phyloP scores from a whole-genome alignment of 192 early-diverging fungal genomes.

The Pecoramyces ruminantium region DNA sequence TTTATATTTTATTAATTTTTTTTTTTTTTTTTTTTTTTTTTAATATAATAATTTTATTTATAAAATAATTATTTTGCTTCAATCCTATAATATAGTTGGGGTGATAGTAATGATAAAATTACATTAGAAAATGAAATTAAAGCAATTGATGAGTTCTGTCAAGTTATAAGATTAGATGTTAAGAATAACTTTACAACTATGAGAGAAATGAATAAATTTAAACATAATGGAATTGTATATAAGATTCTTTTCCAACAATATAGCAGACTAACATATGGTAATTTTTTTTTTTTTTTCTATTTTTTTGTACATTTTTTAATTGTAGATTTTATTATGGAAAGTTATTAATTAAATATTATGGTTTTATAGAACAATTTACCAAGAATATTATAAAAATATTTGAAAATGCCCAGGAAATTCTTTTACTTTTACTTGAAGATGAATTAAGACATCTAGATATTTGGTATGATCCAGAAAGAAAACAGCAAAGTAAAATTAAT shows the following conservation, averaged over 20 bases:
- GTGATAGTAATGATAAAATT: neutral
- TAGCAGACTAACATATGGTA: neutral
- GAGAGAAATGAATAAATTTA: neutral
- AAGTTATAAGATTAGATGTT: neutral
- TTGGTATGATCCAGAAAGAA: slow-evolving; percentile 65
- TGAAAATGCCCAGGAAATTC: slow-evolving; percentile 28
- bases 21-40: too few species aligned
- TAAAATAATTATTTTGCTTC: too few species aligned
- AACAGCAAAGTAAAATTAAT: slow-evolving; percentile 6
- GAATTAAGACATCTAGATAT: slow-evolving; percentile 68
- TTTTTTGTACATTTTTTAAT: too few species aligned
- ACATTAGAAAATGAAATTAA: neutral
- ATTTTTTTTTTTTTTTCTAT: neutral
- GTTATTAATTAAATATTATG: neutral
- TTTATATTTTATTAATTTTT: too few species aligned
- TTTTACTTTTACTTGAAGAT: slow-evolving; percentile 73
- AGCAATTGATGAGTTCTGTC: neutral
- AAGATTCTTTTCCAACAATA: neutral
- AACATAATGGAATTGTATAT: neutral
- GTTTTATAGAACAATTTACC: slow-evolving; percentile 1
- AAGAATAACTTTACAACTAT: neutral
- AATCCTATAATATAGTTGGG: too few species aligned
- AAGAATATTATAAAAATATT: slow-evolving; percentile 9
- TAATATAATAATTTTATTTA: neutral
- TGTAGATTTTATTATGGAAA: too few species aligned